phyloP scores from a whole-genome alignment of 1,284 basidiomycete genomes.

The Apiotrichum mycotoxinovorans region DNA sequence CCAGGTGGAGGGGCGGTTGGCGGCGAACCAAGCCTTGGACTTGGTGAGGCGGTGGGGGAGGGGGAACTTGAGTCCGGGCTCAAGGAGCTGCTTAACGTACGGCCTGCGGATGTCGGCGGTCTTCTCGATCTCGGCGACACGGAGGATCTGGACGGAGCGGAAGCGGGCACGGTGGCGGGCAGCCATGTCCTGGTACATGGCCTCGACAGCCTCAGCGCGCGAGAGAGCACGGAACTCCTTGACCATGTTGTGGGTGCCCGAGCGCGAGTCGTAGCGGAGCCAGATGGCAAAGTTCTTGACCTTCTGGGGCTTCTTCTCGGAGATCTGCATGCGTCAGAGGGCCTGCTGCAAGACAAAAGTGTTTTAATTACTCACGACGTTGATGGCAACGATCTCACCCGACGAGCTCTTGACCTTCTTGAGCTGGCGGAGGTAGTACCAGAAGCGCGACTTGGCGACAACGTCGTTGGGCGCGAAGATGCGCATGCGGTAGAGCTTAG shows the following conservation, averaged over 20 bases:
- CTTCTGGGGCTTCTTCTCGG: slow-evolving; percentile 94
- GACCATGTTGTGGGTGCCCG: slow-evolving; percentile 90
- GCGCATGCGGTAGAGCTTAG: slow-evolving; percentile 89
- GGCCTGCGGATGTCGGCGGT: slow-evolving; percentile 76
- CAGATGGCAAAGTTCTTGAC: slow-evolving; percentile 99
- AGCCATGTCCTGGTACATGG: slow-evolving; percentile 99
- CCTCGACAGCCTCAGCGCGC: slow-evolving; percentile 92
- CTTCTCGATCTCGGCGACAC: slow-evolving; percentile 75
- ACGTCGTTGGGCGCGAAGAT: slow-evolving; percentile 98
- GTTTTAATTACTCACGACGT: slow-evolving; percentile 69
- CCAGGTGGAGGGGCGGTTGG: slow-evolving; percentile 51
- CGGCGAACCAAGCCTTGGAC: slow-evolving; percentile 52
- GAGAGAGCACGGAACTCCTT: slow-evolving; percentile 94
- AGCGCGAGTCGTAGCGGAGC: slow-evolving; percentile 98
- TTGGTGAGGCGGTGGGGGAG: slow-evolving; percentile 76
- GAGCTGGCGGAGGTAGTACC: slow-evolving; percentile 98
- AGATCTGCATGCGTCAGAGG: slow-evolving; percentile 63
- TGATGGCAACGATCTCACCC: slow-evolving; percentile 98
- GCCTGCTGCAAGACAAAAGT: background rate
- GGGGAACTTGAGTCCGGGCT: slow-evolving; percentile 92
- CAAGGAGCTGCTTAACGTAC: slow-evolving; percentile 95
- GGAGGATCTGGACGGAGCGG: slow-evolving; percentile 72
- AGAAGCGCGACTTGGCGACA: slow-evolving; percentile 98
- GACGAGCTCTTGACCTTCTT: slow-evolving; percentile 99
- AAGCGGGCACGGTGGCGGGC: slow-evolving; percentile 98